phyloP scores from a whole-genome alignment of 2,329 filamentous ascomycete species.

The Mycosphaerella sp. region DNA sequence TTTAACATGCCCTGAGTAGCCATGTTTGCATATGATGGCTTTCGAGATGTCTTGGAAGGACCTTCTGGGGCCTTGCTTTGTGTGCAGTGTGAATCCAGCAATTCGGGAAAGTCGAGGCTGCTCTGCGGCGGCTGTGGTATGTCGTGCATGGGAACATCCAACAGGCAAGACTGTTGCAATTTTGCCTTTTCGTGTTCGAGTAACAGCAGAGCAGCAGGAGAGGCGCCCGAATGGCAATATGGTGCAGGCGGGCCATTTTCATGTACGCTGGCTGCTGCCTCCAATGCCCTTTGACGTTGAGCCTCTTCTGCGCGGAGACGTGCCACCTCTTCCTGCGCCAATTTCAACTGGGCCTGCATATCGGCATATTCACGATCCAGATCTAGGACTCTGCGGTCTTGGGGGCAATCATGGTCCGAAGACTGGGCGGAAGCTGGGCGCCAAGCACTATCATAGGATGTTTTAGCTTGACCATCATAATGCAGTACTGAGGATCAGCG shows the following conservation, averaged over 20 bases:
- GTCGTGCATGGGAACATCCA: not conserved
- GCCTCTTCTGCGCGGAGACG: not conserved
- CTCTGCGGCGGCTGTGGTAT: conserved; percentile 10
- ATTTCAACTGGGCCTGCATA: not conserved
- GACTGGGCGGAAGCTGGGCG: too few relatives aligned
- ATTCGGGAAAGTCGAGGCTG: conserved; percentile 20
- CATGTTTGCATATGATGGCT: conserved; percentile 19
- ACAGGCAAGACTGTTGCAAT: not conserved
- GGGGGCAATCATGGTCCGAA: not conserved
- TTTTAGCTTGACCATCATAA: not conserved
- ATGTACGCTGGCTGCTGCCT: too few relatives aligned
- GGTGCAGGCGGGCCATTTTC: not conserved
- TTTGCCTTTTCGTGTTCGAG: conserved; percentile 4
- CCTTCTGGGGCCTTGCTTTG: not conserved
- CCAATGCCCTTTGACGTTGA: too few relatives aligned
- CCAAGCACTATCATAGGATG: not conserved
- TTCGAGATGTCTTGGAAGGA: not conserved
- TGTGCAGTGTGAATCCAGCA: not conserved
- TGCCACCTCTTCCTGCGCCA: not conserved
- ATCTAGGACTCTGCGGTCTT: not conserved
- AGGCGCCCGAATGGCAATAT: not conserved
- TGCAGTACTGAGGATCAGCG: not conserved
- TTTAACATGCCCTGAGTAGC: not conserved
- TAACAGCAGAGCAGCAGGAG: conserved; percentile 1
- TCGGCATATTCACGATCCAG: not conserved